A percentile compares a stretch with the other conserved stretches of the same genome.
Conservation (phyloP, 2,329 filamentous ascomycete species). For the Sporothrix variecibatus region DNA sequence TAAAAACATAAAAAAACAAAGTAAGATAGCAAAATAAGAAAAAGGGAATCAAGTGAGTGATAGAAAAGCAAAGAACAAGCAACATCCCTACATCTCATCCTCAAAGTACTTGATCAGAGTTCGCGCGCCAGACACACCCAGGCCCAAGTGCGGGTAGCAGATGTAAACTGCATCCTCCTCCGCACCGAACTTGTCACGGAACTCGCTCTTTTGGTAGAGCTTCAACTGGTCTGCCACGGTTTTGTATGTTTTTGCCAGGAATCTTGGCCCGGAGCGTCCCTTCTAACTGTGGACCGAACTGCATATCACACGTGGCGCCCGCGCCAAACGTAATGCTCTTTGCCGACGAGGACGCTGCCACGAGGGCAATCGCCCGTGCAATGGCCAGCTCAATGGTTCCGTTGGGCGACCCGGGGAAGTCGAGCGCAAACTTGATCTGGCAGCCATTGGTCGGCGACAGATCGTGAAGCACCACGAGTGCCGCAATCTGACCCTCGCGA, state of each 20-base stretch:
- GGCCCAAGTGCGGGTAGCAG: constrained; percentile 82
- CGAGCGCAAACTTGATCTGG: constrained; percentile 95
- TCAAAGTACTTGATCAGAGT: constrained; percentile 92
- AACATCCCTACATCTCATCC: constrained; percentile 54
- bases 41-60: not conserved
- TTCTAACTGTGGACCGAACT: constrained; percentile 77
- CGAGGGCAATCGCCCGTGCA: constrained; percentile 61
- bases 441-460: constrained; percentile 80
- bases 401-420: constrained; percentile 84
- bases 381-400: constrained; percentile 86
- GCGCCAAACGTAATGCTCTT: constrained; percentile 82
- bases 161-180: constrained; percentile 84
- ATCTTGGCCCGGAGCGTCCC: constrained; percentile 80
- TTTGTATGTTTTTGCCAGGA: constrained; percentile 80
- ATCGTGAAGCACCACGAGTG: constrained; percentile 80
- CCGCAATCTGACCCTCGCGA: constrained; percentile 68
- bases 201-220: constrained; percentile 81
- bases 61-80: not conserved
- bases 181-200: constrained; percentile 87
- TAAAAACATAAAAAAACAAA: no score
- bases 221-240: constrained; percentile 80
- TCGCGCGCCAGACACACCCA: constrained; percentile 78
- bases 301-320: constrained; percentile 73
- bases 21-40: no score
- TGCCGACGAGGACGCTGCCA: constrained; percentile 53